These are phyloP conservation scores for Hanseniaspora hatyaiensis DNA, from an alignment of 805 yeast genomes.

Conservation along the genomic window DNA sequence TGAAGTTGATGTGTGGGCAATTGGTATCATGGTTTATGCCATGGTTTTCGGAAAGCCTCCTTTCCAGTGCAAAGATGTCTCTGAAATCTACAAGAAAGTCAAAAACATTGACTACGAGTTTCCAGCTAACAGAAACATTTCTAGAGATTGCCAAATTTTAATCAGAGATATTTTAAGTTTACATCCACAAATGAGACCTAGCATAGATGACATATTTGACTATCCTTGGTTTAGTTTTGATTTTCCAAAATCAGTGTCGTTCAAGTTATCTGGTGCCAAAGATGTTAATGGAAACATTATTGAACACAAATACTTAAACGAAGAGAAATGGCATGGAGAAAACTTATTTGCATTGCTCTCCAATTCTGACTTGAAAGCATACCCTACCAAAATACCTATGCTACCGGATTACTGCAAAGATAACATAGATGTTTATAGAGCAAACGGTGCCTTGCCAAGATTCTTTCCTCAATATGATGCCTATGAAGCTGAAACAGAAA, in stretches of 20 bases:
- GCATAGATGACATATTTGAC: constrained; percentile 62
- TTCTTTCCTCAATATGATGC: constrained; percentile 1
- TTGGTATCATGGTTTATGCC: constrained; percentile 93
- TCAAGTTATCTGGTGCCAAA: constrained; percentile 26
- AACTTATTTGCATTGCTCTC: constrained; percentile 5
- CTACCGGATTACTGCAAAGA: neutral
- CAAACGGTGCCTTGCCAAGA: constrained; percentile 10
- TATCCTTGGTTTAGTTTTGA: constrained; percentile 81
- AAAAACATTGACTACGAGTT: constrained; percentile 68
- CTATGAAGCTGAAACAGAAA: neutral
- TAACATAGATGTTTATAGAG: neutral
- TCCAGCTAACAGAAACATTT: constrained; percentile 56
- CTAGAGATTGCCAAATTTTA: constrained; percentile 60
- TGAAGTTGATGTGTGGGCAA: constrained; percentile 96
- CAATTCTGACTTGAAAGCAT: neutral
- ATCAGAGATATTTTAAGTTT: constrained; percentile 63
- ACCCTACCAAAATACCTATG: neutral
- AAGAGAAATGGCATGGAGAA: constrained; percentile 7
- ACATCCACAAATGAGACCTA: constrained; percentile 72
- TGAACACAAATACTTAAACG: constrained; percentile 43
- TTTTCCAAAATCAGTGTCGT: constrained; percentile 50
- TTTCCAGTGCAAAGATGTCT: constrained; percentile 90
- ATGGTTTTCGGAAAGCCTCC: constrained; percentile 92
- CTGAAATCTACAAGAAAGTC: constrained; percentile 83
- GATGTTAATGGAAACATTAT: constrained; percentile 38